Base-by-base conservation (phyloP, 768 basidiomycete species). In the Collybia sp. region DNA sequence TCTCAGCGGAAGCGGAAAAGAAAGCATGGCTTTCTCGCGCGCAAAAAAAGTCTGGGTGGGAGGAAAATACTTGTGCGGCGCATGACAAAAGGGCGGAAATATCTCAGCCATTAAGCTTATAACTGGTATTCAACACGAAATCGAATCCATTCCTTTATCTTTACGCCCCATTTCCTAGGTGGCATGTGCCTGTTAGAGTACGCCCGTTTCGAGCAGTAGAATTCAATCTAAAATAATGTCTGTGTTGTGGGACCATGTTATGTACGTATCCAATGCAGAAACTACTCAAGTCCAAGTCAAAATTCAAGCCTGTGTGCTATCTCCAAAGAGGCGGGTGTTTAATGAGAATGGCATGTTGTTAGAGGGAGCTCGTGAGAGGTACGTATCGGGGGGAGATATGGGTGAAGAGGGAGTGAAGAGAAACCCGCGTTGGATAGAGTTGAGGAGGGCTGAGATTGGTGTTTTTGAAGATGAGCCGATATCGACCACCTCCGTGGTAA, bases 1-100 rank as follows among this genome's bases (percentile, higher is more conserved):
- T 92, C 88, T 0, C 93, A 95, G 64, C 78, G 93, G 35, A 89
- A 88, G 59, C 72, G 94, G 54, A 98, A 98, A 72, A 77, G 92
- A 55, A 92, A 86, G 61, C 88, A 91, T 60, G 94, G 94, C 5
- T 98, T 95, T 65, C 75, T 98, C 30, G 78, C 85, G 0, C 70
- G 93, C 48, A 82, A 85, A 63, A 75, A 76, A 54, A 79, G 73
- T 8, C 73, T 77, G 17, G 71, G 77, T 31, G 93, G 92, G 2
- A 77, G 84, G 52, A 89, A 78, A 55, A 77, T 90, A 36, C 69
- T 97, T 43, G 73, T 63, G 17, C 73, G 88, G 44, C 77, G 94
- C 46, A 70, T 77, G 52, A 72, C 71, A 31, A 93, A 87, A 70
- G 88, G 90, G 8, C 76, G 94, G 48, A 79, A 79, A 65, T 88